Conservation (phyloP, 371 early-diverging fungal species). For the Entomophthora muscae region DNA sequence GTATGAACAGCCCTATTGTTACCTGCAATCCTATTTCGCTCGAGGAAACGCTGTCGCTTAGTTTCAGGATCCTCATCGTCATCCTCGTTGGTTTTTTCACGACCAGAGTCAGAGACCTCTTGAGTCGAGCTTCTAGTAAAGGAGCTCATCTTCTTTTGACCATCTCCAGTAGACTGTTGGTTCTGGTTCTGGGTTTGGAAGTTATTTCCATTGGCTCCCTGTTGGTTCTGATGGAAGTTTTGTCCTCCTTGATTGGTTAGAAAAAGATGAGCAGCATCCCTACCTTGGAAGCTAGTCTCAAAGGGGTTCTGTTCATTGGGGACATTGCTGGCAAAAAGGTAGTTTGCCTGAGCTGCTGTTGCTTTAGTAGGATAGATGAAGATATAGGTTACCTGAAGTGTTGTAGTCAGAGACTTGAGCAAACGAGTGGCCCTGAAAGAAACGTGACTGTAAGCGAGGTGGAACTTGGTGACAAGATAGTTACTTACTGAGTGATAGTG, state of each 20-base stretch:
- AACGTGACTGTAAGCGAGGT: not conserved
- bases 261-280: not conserved
- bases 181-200: not conserved
- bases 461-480: not conserved
- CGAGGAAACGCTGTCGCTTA: slow-evolving; percentile 37
- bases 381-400: not conserved
- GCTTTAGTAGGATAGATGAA: not conserved
- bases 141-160: not conserved
- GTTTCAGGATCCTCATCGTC: slow-evolving; percentile 17
- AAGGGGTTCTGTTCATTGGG: slow-evolving; percentile 6
- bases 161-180: not conserved
- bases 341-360: not conserved
- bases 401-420: not conserved
- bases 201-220: not conserved
- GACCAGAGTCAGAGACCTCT: not conserved
- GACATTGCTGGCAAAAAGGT: not conserved
- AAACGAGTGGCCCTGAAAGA: not conserved
- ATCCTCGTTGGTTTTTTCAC: not conserved
- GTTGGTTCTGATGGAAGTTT: not conserved
- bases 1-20: too few relatives aligned
- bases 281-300: slow-evolving; percentile 10
- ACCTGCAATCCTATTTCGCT: slow-evolving; percentile 52
- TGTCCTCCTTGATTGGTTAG: not conserved
- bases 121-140: not conserved
- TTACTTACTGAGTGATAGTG: not conserved